Evolutionary conservation across 495 filamentous ascomycete species (phyloP).

Genomic region (Chaetomium cochliodes): DNA sequence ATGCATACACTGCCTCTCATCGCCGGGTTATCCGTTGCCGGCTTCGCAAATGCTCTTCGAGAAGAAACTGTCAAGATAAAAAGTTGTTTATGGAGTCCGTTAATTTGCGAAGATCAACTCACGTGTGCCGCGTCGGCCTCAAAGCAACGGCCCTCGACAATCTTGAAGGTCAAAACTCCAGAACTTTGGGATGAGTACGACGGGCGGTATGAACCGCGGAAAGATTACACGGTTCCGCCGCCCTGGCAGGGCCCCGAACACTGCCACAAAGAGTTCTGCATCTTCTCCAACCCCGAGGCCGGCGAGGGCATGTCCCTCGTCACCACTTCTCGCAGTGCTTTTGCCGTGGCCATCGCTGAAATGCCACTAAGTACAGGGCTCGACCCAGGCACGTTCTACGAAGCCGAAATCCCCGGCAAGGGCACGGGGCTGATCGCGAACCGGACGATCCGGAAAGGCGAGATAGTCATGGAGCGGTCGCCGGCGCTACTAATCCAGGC

Average conservation of each 20-base stretch:
- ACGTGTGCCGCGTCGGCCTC: background rate
- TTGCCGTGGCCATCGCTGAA: constrained; percentile 27
- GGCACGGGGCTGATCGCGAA: constrained; percentile 44
- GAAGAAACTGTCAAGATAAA: background rate
- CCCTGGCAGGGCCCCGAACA: constrained; percentile 40
- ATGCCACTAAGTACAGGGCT: background rate
- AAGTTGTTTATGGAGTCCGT: constrained; percentile 4
- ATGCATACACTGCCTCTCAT: background rate
- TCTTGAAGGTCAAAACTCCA: background rate
- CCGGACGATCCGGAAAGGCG: constrained; percentile 39
- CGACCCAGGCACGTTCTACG: constrained; percentile 31
- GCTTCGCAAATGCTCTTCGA: background rate
- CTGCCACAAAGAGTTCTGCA: constrained; percentile 41
- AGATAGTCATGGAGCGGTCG: constrained; percentile 38
- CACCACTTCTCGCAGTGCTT: constrained; percentile 34
- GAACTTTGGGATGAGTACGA: background rate
- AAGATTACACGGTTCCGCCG: constrained; percentile 3
- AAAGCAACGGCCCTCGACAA: background rate
- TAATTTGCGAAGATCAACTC: background rate
- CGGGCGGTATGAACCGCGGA: background rate
- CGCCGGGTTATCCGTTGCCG: background rate
- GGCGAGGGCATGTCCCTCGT: constrained; percentile 38
- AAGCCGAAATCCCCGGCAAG: constrained; percentile 37
- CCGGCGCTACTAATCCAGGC: constrained; percentile 38
- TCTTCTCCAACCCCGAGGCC: constrained; percentile 33